Conservation (phyloP, 2,329 filamentous ascomycete genomes). For the Madurella mycetomatis region DNA sequence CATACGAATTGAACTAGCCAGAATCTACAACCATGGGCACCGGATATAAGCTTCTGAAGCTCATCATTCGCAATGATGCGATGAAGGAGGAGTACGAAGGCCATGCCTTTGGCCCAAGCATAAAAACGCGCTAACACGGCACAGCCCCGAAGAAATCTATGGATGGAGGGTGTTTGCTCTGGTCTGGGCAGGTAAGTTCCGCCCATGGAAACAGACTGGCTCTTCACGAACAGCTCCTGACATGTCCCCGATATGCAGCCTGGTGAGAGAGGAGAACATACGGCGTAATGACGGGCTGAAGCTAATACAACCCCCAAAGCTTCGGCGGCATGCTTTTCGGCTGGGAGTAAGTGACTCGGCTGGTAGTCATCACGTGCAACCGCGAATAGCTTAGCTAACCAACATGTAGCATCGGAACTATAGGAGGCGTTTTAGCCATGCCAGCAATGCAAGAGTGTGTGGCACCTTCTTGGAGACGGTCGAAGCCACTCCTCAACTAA, state of each 20-base stretch:
- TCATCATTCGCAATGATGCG: neutral
- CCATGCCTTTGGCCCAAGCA: neutral
- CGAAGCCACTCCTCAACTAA: neutral
- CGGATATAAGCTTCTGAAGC: neutral
- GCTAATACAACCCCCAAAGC: neutral
- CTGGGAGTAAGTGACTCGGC: neutral
- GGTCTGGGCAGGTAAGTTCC: neutral
- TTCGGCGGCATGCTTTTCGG: neutral
- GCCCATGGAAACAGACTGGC: neutral
- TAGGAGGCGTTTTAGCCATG: slow-evolving; percentile 7
- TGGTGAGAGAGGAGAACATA: neutral
- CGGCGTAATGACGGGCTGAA: too few relatives aligned
- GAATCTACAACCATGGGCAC: neutral
- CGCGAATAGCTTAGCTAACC: slow-evolving; percentile 9
- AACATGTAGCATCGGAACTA: neutral
- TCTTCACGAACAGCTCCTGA: neutral
- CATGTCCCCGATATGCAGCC: neutral
- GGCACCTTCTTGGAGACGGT: neutral
- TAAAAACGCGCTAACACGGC: neutral
- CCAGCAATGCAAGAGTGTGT: slow-evolving; percentile 37
- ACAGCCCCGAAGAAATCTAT: neutral
- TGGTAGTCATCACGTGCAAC: neutral
- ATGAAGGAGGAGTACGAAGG: neutral
- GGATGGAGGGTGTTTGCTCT: neutral
- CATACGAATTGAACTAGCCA: too few relatives aligned